Base-by-base conservation (phyloP, 345 rosid species). In the Sisymbrium altissimum region DNA sequence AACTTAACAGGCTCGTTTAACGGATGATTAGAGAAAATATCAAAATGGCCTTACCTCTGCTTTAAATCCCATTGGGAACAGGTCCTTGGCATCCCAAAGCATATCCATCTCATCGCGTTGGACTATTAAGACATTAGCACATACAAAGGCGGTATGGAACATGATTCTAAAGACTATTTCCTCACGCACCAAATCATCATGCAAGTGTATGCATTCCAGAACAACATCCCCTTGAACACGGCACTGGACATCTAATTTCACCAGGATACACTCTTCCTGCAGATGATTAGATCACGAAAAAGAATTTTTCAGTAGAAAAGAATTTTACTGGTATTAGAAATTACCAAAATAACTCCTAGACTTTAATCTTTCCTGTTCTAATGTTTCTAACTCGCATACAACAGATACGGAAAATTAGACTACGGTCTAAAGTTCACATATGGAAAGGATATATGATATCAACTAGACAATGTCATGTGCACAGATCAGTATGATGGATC, bases 141-240 rank as follows among this genome's bases (percentile, higher is more conserved):
- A 84, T 56, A 95, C 88, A 86, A 92, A 95, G 14, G 97, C 90
- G 0, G 99, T 92, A 81, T 95, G 98, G 79, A 92, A 95, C 92
- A 88, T 86, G 45, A 90, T 68, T 81, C 99, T 86, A 74, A 95
- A 88, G 60, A 95, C 82, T 70, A 87, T 87, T 82, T 87, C 91
- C 71, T 92, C 98, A 5, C 50, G 83, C 9, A 82, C 78, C 74
- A 86, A 73, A 75, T 88, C 91, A 53, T 90, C 96, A 52, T 84
- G 85, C 82, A 87, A 86, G 79, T 92, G 91, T 82, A 90, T 72
- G 71, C 97, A 95, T 86, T 95, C 99, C 41, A 95, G 79, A 82
- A 92, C 97, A 64, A 95, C 88, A 78, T 95, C 99, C 61, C 99
- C 98, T 83, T 88, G 97, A 68, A 95, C 83, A 56, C 80, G 92